Base-by-base conservation (phyloP, 768 basidiomycete species). In the Panellus pusillus region DNA sequence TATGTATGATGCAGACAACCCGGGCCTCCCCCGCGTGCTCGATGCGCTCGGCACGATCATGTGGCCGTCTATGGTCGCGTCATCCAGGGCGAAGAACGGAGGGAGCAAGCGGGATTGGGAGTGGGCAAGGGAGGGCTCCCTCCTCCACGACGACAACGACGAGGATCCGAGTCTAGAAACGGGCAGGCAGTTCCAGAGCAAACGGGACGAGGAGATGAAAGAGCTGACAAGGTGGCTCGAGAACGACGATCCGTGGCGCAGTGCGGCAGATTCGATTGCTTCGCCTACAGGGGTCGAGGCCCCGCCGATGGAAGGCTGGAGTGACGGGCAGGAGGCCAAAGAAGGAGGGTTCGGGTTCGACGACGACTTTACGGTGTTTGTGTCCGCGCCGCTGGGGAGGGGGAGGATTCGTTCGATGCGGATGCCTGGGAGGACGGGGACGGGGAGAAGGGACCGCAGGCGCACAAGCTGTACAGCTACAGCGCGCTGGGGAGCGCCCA, bases 31-130 rank as follows among this genome's bases (percentile, higher is more conserved):
- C 28, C 83, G 91, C 20, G 83, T 91, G 8, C 61, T 89, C 17
- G 89, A 91, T 63, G 88, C 91, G 11, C 72, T 93, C 40, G 86
- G 89, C 67, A 91, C 91, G 1, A 82, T 93, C 62, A 91, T 93
- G 86, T 93, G 91, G 91, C 86, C 91, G 4, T 87, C 86, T 0
- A 85, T 93, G 81, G 70, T 80, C 44, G 72, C 79, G 32, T 35
- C 32, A 7, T 14, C 32, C 3, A 4, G 3, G 11, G 2, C 9
- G 7, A 35, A 9, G 14, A 14, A 14, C 14, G 3, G 9, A 14
- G n/a, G n/a, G n/a, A 35, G 14, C 32, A 35, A 35, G 48, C 67
- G 69, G 11, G 65, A 67, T 44, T 65, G 77, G 40, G 76, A 74
- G 49, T 78, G 75, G 77, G 75, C 71, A 19, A 63, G 70, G n/a